Conservation (phyloP, 768 basidiomycete genomes). For the Serpula lacrymans region DNA sequence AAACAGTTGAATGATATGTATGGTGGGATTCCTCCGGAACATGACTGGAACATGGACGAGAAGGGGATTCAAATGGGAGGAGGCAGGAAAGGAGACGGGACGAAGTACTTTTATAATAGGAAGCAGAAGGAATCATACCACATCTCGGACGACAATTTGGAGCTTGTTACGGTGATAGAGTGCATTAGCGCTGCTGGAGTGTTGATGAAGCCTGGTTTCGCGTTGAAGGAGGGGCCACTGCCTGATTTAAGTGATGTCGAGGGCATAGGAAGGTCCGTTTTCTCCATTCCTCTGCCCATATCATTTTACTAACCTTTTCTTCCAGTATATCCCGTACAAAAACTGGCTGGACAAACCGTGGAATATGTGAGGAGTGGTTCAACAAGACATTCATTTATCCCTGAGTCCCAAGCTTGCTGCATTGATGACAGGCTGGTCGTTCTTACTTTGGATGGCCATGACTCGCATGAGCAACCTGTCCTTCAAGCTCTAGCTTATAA, state of each 20-base stretch:
- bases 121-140: too few species aligned
- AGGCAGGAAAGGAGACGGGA: too few species aligned
- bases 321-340: too few species aligned
- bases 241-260: too few species aligned
- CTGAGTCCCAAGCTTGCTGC: conserved; percentile 25
- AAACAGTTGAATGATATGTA: conserved; percentile 9
- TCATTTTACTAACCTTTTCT: too few species aligned
- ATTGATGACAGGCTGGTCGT: conserved; percentile 28
- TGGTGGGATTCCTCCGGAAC: conserved; percentile 23
- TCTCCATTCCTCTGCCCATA: too few species aligned
- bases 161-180: conserved; percentile 47
- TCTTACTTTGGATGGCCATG: conserved; percentile 6
- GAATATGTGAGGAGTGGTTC: conserved; percentile 37
- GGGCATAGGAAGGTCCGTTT: too few species aligned
- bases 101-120: conserved; percentile 28
- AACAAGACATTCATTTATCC: conserved; percentile 35
- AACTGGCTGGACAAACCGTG: conserved; percentile 43
- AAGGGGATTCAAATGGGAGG: conserved; percentile 31
- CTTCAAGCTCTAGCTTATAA: conserved; percentile 4
- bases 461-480: conserved; percentile 6
- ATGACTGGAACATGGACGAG: conserved; percentile 35
- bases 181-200: conserved; percentile 38
- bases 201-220: conserved; percentile 31
- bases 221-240: too few species aligned
- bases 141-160: conserved; percentile 30